Conservation (phyloP, 495 filamentous ascomycete genomes). For the Daldinia caldariorum region DNA sequence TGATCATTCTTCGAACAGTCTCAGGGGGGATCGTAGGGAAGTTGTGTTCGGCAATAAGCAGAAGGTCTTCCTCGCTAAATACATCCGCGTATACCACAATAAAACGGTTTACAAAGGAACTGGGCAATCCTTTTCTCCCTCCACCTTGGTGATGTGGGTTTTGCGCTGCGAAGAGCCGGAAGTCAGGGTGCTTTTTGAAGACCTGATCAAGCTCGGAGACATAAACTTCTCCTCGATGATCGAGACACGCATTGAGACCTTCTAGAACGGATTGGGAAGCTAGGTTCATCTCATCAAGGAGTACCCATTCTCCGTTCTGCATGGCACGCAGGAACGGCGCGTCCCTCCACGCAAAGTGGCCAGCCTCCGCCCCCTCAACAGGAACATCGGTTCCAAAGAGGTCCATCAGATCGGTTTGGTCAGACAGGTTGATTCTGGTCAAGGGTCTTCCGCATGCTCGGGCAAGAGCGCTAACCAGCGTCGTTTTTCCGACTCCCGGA, state of each 20-base stretch:
- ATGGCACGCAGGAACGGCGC: slow-evolving; percentile 95
- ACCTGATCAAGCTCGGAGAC: slow-evolving; percentile 93
- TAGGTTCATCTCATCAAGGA: slow-evolving; percentile 98
- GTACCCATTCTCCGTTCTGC: slow-evolving; percentile 94
- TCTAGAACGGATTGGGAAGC: slow-evolving; percentile 97
- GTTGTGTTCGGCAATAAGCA: slow-evolving; percentile 78
- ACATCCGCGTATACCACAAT: slow-evolving; percentile 96
- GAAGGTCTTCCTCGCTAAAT: slow-evolving; percentile 81
- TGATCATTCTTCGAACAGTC: slow-evolving; percentile 71
- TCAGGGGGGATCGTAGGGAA: slow-evolving; percentile 69
- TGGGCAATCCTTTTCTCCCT: slow-evolving; percentile 92
- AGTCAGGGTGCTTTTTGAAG: slow-evolving; percentile 88
- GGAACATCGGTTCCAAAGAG: slow-evolving; percentile 97
- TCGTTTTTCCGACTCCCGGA: slow-evolving; percentile 97
- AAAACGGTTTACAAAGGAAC: slow-evolving; percentile 97
- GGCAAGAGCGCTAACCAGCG: slow-evolving; percentile 85
- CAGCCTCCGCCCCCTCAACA: slow-evolving; percentile 84
- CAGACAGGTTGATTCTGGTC: slow-evolving; percentile 94
- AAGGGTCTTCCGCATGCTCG: slow-evolving; percentile 79
- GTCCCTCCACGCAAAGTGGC: slow-evolving; percentile 93
- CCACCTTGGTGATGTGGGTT: slow-evolving; percentile 98
- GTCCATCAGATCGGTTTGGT: slow-evolving; percentile 97
- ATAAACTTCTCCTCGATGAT: slow-evolving; percentile 96
- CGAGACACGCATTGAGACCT: slow-evolving; percentile 95
- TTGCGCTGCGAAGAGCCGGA: slow-evolving; percentile 93